These are phyloP conservation scores for Mucor irregularis DNA, from an alignment of 371 early-diverging fungal species.

Conservation along the genomic window DNA sequence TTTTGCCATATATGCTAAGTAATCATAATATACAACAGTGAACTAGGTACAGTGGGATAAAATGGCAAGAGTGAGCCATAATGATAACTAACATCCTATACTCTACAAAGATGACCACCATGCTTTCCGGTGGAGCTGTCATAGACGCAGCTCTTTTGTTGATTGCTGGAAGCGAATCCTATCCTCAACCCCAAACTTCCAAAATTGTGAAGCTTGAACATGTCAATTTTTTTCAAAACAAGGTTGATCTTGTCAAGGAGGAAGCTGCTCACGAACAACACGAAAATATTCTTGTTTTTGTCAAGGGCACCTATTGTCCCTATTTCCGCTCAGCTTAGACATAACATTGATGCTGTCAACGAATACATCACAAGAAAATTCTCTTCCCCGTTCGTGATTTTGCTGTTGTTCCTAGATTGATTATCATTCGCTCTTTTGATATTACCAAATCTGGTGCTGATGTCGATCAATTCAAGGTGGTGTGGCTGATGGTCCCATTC, in stretches of 20 bases:
- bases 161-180: constrained; percentile 99
- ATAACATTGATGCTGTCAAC: constrained; percentile 99
- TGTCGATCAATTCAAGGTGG: constrained; percentile 97
- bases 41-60: constrained; percentile 8
- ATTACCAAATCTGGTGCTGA: constrained; percentile 99
- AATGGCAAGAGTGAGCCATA: not conserved
- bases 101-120: constrained; percentile 92
- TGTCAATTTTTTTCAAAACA: constrained; percentile 99
- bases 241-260: constrained; percentile 99
- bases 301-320: constrained; percentile 99
- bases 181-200: constrained; percentile 99
- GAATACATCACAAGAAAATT: constrained; percentile 99
- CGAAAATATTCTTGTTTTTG: constrained; percentile 93
- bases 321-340: constrained; percentile 98
- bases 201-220: constrained; percentile 99
- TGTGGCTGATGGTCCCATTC: constrained; percentile 99
- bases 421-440: constrained; percentile 99
- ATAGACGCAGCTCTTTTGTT: constrained; percentile 99
- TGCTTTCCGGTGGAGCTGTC: constrained; percentile 99
- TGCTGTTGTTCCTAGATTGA: constrained; percentile 88
- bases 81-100: not conserved
- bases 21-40: too few relatives aligned
- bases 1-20: too few relatives aligned
- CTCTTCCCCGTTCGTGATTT: constrained; percentile 98
- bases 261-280: constrained; percentile 95